These are phyloP conservation scores for Mycena rosella DNA, from an alignment of 768 basidiomycete species.

Conservation along the genomic window DNA sequence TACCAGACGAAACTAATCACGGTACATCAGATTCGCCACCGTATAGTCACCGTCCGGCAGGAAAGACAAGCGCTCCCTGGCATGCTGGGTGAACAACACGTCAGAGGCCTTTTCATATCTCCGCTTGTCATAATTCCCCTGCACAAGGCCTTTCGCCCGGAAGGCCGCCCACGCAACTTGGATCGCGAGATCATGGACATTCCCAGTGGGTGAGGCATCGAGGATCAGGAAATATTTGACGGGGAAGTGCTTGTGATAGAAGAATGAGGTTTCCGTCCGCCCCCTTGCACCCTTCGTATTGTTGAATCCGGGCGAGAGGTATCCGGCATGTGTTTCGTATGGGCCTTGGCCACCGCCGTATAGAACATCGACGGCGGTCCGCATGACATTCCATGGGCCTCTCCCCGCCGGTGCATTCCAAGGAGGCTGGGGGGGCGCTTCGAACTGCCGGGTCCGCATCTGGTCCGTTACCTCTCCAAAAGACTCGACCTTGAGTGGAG, in stretches of 20 bases:
- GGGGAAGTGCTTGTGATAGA: conserved; percentile 45
- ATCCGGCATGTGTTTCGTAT: background rate
- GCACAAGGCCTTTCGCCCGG: conserved; percentile 42
- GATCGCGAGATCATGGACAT: conserved; percentile 30
- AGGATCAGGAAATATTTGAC: conserved; percentile 49
- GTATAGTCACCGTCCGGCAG: conserved; percentile 11
- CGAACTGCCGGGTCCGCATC: conserved; percentile 37
- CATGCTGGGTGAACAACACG: conserved; percentile 58
- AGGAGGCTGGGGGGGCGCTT: conserved; percentile 35
- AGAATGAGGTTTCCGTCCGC: conserved; percentile 39
- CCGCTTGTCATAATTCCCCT: conserved; percentile 50
- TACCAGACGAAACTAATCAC: too few relatives aligned
- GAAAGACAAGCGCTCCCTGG: conserved; percentile 20
- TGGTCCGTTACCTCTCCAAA: conserved; percentile 41
- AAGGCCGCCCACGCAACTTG: conserved; percentile 48
- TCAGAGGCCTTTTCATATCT: conserved; percentile 69
- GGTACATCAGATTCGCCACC: conserved; percentile 13
- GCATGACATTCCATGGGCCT: conserved; percentile 30
- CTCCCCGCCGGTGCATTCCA: background rate
- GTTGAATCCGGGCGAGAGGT: background rate
- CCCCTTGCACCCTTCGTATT: background rate
- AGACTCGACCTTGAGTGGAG: conserved; percentile 36
- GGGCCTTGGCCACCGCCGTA: conserved; percentile 30
- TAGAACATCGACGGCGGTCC: conserved; percentile 39
- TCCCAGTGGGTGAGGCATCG: conserved; percentile 34